Conservation (phyloP, 441 rosid genomes). For the Adansonia rubrostipa region DNA sequence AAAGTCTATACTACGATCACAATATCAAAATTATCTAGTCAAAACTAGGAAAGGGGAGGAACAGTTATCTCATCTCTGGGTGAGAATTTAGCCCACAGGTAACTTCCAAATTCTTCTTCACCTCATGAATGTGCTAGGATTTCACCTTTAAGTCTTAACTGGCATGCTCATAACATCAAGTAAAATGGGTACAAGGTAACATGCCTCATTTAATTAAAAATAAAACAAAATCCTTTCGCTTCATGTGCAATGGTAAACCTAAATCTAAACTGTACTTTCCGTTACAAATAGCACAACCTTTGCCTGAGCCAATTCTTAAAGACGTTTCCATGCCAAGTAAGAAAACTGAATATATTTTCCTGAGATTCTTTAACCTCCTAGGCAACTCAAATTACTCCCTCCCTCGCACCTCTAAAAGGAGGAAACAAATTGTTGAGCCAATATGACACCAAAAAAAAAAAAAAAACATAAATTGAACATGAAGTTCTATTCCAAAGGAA, state of each 20-base stretch:
- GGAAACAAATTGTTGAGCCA: background rate
- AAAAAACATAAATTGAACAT: background rate
- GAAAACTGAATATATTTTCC: background rate
- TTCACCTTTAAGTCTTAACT: conserved; percentile 4
- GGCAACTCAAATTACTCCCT: background rate
- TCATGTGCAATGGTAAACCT: background rate
- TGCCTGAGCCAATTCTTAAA: background rate
- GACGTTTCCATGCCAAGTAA: conserved; percentile 7
- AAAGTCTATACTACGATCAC: background rate
- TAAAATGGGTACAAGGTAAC: conserved; percentile 8
- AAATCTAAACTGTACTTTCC: background rate
- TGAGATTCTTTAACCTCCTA: conserved; percentile 11
- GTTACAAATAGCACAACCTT: background rate
- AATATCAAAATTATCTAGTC: conserved; percentile 8
- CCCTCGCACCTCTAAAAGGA: background rate
- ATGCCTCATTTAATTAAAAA: background rate
- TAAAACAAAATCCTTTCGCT: background rate
- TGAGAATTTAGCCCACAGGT: background rate
- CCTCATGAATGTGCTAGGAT: conserved; percentile 16
- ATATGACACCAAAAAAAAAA: no score
- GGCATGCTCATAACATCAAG: background rate
- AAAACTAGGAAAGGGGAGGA: background rate
- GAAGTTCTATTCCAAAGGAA: background rate
- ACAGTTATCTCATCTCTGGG: background rate
- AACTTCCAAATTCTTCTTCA: conserved; percentile 10